Conservation (phyloP, 1,284 basidiomycete genomes). For the Austropuccinia psidii region DNA sequence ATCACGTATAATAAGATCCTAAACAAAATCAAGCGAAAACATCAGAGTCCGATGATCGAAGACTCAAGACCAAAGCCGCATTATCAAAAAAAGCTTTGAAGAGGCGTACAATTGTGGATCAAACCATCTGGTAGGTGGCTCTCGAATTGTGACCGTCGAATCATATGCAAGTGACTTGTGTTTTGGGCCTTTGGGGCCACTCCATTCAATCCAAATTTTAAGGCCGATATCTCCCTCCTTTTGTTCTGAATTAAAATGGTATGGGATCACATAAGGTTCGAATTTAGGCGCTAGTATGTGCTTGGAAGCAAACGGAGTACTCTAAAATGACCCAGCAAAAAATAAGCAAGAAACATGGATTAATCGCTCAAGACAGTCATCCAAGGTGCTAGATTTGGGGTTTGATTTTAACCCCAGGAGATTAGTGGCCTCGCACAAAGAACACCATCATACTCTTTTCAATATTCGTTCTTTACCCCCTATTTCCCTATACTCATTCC, state of each 20-base stretch:
- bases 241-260: conserved; percentile 26
- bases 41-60: not conserved
- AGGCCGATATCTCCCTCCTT: conserved; percentile 27
- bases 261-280: conserved; percentile 22
- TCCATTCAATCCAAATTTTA: conserved; percentile 34
- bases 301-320: conserved; percentile 31
- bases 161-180: conserved; percentile 30
- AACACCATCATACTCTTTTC: not conserved
- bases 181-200: conserved; percentile 11
- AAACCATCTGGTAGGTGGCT: conserved; percentile 36
- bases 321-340: conserved; percentile 5
- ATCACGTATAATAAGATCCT: conserved; percentile 30
- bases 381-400: not conserved
- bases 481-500: conserved; percentile 35
- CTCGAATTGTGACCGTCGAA: conserved; percentile 30
- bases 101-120: conserved; percentile 36
- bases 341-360: not conserved
- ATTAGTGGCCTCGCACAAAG: not conserved
- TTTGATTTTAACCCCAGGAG: not conserved
- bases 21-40: not conserved
- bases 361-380: not conserved
- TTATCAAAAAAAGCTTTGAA: not conserved
- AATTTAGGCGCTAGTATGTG: conserved; percentile 11
- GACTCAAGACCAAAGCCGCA: not conserved
- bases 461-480: conserved; percentile 34